Percentiles rank a stretch among this genome's conserved stretches.
phyloP scores from a whole-genome alignment of 495 filamentous ascomycete genomes.

The Xylaria cubensis region DNA sequence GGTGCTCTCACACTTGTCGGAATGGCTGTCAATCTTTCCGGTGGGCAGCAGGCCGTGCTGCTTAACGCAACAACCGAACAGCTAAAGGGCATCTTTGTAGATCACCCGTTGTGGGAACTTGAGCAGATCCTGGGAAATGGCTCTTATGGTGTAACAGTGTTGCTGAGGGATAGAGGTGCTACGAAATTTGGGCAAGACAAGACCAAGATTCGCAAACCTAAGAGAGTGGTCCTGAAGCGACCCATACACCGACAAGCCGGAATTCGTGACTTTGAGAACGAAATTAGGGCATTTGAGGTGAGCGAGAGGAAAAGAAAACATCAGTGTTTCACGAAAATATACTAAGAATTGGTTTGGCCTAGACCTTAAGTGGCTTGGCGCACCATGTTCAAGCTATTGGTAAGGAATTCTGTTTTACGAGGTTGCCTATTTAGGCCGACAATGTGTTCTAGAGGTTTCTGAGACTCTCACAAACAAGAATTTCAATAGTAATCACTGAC shows the following conservation, averaged over 20 bases:
- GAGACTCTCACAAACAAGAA: too few species aligned
- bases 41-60: neutral
- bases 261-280: neutral
- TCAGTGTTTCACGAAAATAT: neutral
- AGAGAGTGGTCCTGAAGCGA: slow-evolving; percentile 9
- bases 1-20: neutral
- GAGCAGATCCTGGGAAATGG: slow-evolving; percentile 14
- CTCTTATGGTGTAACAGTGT: slow-evolving; percentile 4
- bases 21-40: neutral
- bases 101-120: slow-evolving; percentile 17
- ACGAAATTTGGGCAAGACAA: neutral
- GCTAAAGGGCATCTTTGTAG: neutral
- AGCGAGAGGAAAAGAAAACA: neutral
- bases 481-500: too few species aligned
- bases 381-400: slow-evolving; percentile 11
- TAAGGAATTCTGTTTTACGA: too few species aligned
- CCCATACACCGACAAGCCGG: neutral
- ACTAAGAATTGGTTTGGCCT: neutral
- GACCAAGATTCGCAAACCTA: neutral
- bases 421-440: too few species aligned
- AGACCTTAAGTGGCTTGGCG: neutral
- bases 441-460: too few species aligned
- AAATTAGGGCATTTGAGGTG: neutral
- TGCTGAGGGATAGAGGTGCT: slow-evolving; percentile 7
- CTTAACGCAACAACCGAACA: neutral